These are phyloP conservation scores for Turritis glabra DNA, from an alignment of 345 rosid genomes.

Conservation along the genomic window DNA sequence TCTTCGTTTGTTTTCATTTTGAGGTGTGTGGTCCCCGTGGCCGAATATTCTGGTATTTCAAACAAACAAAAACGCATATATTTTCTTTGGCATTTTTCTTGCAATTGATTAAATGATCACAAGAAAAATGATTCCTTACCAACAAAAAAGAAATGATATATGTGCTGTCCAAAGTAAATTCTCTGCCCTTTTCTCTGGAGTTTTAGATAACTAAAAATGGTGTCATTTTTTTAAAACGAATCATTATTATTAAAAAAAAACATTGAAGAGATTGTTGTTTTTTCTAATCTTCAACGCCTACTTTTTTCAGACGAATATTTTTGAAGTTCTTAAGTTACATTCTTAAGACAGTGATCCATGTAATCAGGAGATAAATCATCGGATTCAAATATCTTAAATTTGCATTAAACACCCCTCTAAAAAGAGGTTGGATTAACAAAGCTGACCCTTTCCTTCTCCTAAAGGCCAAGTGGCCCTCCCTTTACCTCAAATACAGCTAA, in stretches of 20 bases:
- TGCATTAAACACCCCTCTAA: slow-evolving; percentile 19
- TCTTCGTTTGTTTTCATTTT: slow-evolving; percentile 13
- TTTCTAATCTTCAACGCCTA: no score
- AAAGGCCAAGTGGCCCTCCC: slow-evolving; percentile 35
- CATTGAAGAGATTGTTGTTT: background rate
- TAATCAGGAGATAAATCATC: background rate
- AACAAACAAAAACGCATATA: slow-evolving; percentile 4
- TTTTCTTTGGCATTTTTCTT: slow-evolving; percentile 19
- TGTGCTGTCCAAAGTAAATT: slow-evolving; percentile 24
- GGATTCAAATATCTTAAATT: slow-evolving; percentile 9
- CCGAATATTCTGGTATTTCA: slow-evolving; percentile 20
- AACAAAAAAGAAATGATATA: background rate
- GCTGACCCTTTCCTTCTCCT: slow-evolving; percentile 23
- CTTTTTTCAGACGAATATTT: background rate
- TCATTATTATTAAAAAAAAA: background rate
- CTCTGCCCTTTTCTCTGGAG: background rate
- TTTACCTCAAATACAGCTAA: slow-evolving; percentile 18
- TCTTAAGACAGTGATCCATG: slow-evolving; percentile 12
- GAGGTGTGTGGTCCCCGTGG: slow-evolving; percentile 24
- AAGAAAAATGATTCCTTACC: slow-evolving; percentile 12
- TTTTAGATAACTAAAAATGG: background rate
- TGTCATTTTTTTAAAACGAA: background rate
- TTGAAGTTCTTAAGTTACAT: background rate
- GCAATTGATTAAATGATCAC: background rate
- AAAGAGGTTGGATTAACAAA: background rate